Evolutionary conservation across 768 basidiomycete genomes (phyloP).

Genomic region (Mycena latifolia): DNA sequence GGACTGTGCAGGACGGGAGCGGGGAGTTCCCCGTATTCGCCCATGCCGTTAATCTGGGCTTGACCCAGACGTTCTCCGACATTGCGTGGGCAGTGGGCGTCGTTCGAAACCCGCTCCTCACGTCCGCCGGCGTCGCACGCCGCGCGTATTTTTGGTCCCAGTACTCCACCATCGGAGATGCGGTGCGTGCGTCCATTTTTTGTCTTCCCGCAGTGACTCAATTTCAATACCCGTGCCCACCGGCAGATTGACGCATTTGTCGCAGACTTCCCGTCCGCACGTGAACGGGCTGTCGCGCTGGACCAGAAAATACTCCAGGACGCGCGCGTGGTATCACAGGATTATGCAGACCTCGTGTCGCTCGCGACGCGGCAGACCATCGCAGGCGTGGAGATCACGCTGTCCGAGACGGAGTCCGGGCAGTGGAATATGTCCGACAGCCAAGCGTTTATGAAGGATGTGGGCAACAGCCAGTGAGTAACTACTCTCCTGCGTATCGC

Average conservation of each 20-base stretch:
- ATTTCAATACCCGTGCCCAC: background rate
- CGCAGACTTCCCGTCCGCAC: slow-evolving; percentile 52
- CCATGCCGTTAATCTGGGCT: slow-evolving; percentile 61
- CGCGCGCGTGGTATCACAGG: slow-evolving; percentile 49
- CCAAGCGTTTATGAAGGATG: slow-evolving; percentile 62
- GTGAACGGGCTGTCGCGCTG: slow-evolving; percentile 49
- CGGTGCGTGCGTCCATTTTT: slow-evolving; percentile 42
- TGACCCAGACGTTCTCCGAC: slow-evolving; percentile 40
- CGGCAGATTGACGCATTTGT: slow-evolving; percentile 56
- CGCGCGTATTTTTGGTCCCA: slow-evolving; percentile 54
- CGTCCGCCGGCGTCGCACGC: slow-evolving; percentile 39
- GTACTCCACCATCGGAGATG: slow-evolving; percentile 44
- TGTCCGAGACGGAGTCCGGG: slow-evolving; percentile 43
- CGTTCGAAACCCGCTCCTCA: slow-evolving; percentile 49
- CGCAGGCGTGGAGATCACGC: slow-evolving; percentile 60
- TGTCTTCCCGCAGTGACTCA: too few species aligned
- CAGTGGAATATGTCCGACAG: slow-evolving; percentile 55
- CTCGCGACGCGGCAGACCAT: slow-evolving; percentile 60
- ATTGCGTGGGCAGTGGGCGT: slow-evolving; percentile 54
- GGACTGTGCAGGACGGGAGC: slow-evolving; percentile 14
- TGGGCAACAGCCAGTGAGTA: slow-evolving; percentile 54
- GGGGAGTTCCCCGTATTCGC: slow-evolving; percentile 61
- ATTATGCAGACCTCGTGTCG: slow-evolving; percentile 57
- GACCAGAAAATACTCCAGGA: slow-evolving; percentile 53
- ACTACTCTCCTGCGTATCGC: too few species aligned